Evolutionary conservation across 2,329 filamentous ascomycete genomes (phyloP).

Genomic region (Sporothrix luriei): DNA sequence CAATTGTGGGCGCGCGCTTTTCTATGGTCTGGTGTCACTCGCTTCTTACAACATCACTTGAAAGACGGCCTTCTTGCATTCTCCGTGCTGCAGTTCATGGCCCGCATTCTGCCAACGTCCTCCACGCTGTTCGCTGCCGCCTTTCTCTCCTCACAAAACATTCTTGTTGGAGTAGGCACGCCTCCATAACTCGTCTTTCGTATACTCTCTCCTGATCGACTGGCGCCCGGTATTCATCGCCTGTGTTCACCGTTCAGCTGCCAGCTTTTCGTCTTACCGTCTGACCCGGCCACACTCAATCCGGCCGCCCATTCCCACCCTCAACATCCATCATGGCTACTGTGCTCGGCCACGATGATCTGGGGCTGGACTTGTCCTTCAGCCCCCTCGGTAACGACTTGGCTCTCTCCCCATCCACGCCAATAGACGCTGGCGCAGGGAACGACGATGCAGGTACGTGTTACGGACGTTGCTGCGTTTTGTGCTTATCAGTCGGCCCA

Average conservation of each 20-base stretch:
- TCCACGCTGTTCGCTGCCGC: slow-evolving; percentile 1
- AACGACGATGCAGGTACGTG: slow-evolving; percentile 41
- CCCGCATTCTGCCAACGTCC: background rate
- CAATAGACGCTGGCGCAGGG: slow-evolving; percentile 34
- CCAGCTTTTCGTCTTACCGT: background rate
- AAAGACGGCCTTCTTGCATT: background rate
- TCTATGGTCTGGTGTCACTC: background rate
- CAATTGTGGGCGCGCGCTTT: background rate
- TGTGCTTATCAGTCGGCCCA: slow-evolving; percentile 3
- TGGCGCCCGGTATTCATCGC: background rate
- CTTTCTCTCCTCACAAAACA: background rate
- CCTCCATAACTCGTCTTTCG: background rate
- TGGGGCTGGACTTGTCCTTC: slow-evolving; percentile 35
- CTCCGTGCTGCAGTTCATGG: background rate
- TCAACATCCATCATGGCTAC: background rate
- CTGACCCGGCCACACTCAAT: no score
- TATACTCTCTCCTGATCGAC: no score
- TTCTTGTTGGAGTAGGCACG: background rate
- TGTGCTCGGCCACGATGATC: slow-evolving; percentile 35
- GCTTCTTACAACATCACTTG: background rate
- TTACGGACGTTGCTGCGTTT: background rate
- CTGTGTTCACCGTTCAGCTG: background rate
- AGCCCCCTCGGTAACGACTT: slow-evolving; percentile 34
- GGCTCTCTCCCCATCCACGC: slow-evolving; percentile 35
- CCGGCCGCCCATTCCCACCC: background rate